Conservation (phyloP, 345 rosid genomes). For the Pistacia integerrima region DNA sequence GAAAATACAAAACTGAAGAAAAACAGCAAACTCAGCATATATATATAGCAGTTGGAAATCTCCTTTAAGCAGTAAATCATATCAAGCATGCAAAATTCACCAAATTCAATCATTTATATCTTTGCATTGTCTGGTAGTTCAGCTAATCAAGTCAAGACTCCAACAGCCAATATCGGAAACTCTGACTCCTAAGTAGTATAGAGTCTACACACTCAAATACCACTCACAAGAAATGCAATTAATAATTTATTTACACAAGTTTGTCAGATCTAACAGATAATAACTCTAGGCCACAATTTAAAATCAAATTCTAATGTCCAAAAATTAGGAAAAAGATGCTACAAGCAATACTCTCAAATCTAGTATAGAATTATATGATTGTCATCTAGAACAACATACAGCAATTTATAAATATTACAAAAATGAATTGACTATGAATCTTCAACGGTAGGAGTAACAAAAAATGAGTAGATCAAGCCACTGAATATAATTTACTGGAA, state of each 20-base stretch:
- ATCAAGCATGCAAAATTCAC: conserved; percentile 4
- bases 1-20: neutral
- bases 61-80: neutral
- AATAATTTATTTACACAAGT: neutral
- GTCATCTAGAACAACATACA: neutral
- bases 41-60: neutral
- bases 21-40: neutral
- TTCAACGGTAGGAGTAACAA: neutral
- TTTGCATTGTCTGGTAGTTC: neutral
- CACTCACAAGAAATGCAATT: neutral
- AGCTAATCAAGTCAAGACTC: neutral
- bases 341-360: neutral
- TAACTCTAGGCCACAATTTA: neutral
- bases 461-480: neutral
- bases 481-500: neutral
- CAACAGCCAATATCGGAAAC: neutral
- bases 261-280: neutral
- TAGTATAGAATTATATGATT: neutral
- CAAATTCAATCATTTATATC: neutral
- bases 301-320: neutral
- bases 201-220: neutral
- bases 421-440: neutral
- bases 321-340: neutral
- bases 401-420: neutral
- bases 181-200: neutral